These are phyloP conservation scores for Colletotrichum melonis DNA, from an alignment of 2,329 filamentous ascomycete species.

Conservation along the genomic window DNA sequence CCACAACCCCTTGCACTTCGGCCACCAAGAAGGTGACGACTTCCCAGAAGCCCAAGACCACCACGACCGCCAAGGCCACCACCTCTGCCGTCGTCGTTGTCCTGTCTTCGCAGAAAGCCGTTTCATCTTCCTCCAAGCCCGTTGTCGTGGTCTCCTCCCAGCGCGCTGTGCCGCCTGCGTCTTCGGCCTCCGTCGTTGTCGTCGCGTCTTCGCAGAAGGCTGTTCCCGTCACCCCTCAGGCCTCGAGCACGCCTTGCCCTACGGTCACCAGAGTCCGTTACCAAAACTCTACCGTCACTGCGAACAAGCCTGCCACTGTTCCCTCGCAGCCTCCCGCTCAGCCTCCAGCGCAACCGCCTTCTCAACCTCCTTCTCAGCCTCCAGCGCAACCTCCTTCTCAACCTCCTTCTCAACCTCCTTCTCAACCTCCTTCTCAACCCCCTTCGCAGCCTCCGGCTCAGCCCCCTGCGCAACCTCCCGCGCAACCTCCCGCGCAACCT, in stretches of 20 bases:
- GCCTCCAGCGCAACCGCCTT: not conserved
- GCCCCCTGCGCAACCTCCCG: not conserved
- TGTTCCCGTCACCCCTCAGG: not conserved
- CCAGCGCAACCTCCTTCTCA: not conserved
- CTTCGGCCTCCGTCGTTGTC: not conserved
- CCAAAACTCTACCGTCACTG: slow-evolving; percentile 4
- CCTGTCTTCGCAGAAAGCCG: not conserved
- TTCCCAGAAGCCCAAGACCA: slow-evolving; percentile 15
- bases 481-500: not conserved
- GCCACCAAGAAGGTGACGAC: not conserved
- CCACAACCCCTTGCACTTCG: not conserved
- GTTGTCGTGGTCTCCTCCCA: not conserved
- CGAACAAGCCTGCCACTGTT: not conserved
- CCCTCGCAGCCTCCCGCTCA: slow-evolving; percentile 2
- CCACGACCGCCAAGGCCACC: not conserved
- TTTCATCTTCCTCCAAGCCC: not conserved
- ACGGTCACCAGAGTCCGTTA: slow-evolving; percentile 2
- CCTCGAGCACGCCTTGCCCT: slow-evolving; percentile 1
- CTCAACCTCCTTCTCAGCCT: not conserved
- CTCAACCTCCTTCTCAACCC: not conserved
- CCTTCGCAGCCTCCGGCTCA: not conserved
- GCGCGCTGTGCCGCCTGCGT: not conserved
- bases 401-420: not conserved
- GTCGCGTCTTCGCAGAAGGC: not conserved
- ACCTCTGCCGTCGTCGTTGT: not conserved